Evolutionary conservation across 352 stramenopile genomes (phyloP), one percentile per base, ranked within the genome.

Genomic region (Phytophthora palmivora): DNA sequence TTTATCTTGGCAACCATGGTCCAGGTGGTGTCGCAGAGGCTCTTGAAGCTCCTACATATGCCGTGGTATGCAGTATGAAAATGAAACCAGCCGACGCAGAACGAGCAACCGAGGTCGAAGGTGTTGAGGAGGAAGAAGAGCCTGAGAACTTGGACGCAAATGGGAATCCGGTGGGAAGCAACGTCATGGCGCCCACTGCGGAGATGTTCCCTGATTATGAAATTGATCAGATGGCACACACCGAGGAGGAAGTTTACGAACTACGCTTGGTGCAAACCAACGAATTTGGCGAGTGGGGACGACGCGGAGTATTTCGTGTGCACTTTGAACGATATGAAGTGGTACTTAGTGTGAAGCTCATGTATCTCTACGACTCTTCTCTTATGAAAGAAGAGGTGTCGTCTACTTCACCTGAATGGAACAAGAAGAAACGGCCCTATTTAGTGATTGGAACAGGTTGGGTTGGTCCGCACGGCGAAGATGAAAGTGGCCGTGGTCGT

Each of bases 271-370:
- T 95, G 11, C 87, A 95, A 56, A 91, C 79, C 4, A 81, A 89
- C 45, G 86, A 92, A 41, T 92, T 90, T 60, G 82, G 87, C 22
- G 85, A 95, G 49, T 94, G 86, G 87, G 63, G 58, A 18, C 71
- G 70, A 1, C 67, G 73, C 21, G 82, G 87, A 14, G 87, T 95
- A 22, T 95, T 95, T 50, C 84, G 82, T 16, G 79, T 94, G 32
- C 80, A 89, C 50, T 94, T 95, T 74, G 87, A 95, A 45, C 78
- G 87, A 3, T 90, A 88, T 50, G 87, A 95, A 60, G 84, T 94
- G 15, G 85, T 95, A 14, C 53, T 95, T n/a, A 92, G 78, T 19
- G 69, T 95, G 28, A 88, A 92, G 44, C 67, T 95, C 43, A 94
- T 95, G 85, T 94, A 95, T 26, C 51, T 95, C 11, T 92, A 89